phyloP scores from a whole-genome alignment of 345 rosid genomes.

The Corchorus capsularis region DNA sequence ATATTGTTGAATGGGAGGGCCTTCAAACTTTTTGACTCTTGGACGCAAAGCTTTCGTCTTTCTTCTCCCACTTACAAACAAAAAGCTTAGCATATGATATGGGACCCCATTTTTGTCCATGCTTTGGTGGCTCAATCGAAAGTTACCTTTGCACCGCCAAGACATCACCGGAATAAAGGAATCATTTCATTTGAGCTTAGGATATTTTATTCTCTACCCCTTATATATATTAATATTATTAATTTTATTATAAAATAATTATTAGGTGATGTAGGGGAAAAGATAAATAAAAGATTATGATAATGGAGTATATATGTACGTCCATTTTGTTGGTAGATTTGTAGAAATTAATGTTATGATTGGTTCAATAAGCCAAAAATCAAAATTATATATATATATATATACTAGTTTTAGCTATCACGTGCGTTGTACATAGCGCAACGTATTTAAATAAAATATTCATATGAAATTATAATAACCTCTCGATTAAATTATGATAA shows the following conservation, averaged over 20 bases:
- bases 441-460: too few species aligned
- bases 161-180: neutral
- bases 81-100: neutral
- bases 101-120: neutral
- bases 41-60: neutral
- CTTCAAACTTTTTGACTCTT: neutral
- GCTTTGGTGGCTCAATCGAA: neutral
- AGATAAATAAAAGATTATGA: too few species aligned
- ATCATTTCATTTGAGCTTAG: neutral
- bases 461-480: too few species aligned
- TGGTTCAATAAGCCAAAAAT: neutral
- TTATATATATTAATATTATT: neutral
- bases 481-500: too few species aligned
- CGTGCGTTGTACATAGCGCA: too few species aligned
- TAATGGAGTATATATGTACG: neutral
- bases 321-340: conserved; percentile 10
- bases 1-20: neutral
- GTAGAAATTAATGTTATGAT: neutral
- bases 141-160: conserved; percentile 1
- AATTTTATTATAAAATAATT: neutral
- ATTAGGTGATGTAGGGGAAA: too few species aligned
- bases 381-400: too few species aligned
- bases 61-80: neutral
- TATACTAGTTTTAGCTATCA: too few species aligned
- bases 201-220: neutral